These are phyloP conservation scores for Basipetospora chlamydospora DNA, from an alignment of 2,329 filamentous ascomycete genomes.

Conservation along the genomic window DNA sequence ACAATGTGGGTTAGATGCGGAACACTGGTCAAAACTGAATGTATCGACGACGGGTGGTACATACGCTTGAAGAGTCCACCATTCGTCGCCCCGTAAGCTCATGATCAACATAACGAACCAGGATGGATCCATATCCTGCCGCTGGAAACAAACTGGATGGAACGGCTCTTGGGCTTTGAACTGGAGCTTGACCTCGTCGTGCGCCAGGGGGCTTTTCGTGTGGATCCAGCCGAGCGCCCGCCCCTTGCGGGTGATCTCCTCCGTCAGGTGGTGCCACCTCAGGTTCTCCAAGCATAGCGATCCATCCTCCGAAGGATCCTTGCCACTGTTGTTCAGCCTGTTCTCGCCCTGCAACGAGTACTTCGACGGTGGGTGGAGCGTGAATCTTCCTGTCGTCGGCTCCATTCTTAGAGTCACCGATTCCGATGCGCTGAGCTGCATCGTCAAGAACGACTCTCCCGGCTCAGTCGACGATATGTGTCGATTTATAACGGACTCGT, in stretches of 20 bases:
- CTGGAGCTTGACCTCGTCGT: slow-evolving; percentile 42
- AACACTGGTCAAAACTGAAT: not conserved
- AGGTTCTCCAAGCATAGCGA: slow-evolving; percentile 43
- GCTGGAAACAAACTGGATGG: slow-evolving; percentile 54
- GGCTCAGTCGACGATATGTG: slow-evolving; percentile 46
- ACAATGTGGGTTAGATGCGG: not conserved
- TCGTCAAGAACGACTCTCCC: slow-evolving; percentile 48
- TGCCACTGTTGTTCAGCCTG: slow-evolving; percentile 44
- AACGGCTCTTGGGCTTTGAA: slow-evolving; percentile 50
- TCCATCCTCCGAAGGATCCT: slow-evolving; percentile 42
- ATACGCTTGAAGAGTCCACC: slow-evolving; percentile 60
- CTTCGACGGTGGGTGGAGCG: slow-evolving; percentile 50
- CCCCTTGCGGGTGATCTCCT: slow-evolving; percentile 45
- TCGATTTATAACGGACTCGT: slow-evolving; percentile 43
- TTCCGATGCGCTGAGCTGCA: slow-evolving; percentile 38
- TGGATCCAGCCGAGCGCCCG: slow-evolving; percentile 50
- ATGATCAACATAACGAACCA: slow-evolving; percentile 64
- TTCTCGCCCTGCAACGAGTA: slow-evolving; percentile 43
- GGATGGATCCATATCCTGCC: slow-evolving; percentile 52
- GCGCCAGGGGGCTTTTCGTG: slow-evolving; percentile 30
- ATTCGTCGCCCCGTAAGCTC: slow-evolving; percentile 58
- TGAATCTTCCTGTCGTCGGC: slow-evolving; percentile 62
- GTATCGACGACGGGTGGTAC: slow-evolving; percentile 13
- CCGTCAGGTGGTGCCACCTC: slow-evolving; percentile 44
- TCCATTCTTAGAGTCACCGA: slow-evolving; percentile 45